These are phyloP conservation scores for Grosmannia penicillata DNA, from an alignment of 2,329 filamentous ascomycete genomes.

Conservation along the genomic window DNA sequence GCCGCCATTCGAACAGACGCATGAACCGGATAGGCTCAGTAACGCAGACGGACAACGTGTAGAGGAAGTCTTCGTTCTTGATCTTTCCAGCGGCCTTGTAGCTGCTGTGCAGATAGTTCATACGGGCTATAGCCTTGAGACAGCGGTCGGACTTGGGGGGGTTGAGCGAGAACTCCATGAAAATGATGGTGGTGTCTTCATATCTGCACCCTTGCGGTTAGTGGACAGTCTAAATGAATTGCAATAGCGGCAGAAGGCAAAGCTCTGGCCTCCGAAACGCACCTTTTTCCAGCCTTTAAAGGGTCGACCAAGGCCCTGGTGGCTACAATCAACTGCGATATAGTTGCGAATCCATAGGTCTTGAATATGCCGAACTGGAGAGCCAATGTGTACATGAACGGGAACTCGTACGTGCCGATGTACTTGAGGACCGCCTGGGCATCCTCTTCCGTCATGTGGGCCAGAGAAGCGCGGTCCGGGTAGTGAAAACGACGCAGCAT, in stretches of 20 bases:
- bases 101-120: constrained; percentile 23
- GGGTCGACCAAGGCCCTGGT: constrained; percentile 21
- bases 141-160: constrained; percentile 20
- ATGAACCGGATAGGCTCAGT: constrained; percentile 52
- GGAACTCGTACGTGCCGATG: constrained; percentile 21
- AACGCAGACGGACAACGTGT: constrained; percentile 41
- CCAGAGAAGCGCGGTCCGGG: constrained; percentile 20
- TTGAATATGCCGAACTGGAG: constrained; percentile 26
- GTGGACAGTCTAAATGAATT: background rate
- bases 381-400: constrained; percentile 20
- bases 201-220: no score
- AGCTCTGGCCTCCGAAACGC: no score
- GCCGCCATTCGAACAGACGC: constrained; percentile 53
- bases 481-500: constrained; percentile 18
- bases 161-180: constrained; percentile 20
- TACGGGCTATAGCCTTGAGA: constrained; percentile 20
- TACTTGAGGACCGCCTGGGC: constrained; percentile 28
- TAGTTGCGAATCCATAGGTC: constrained; percentile 25
- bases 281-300: constrained; percentile 21
- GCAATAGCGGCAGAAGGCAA: no score
- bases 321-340: constrained; percentile 21
- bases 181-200: constrained; percentile 24
- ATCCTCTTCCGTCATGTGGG: constrained; percentile 26
- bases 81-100: constrained; percentile 20
- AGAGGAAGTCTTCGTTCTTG: constrained; percentile 21